Percentiles rank a stretch among this genome's conserved stretches.
Conservation (phyloP, 192 early-diverging fungal species). For the Rhizoclosmatium sp. region DNA sequence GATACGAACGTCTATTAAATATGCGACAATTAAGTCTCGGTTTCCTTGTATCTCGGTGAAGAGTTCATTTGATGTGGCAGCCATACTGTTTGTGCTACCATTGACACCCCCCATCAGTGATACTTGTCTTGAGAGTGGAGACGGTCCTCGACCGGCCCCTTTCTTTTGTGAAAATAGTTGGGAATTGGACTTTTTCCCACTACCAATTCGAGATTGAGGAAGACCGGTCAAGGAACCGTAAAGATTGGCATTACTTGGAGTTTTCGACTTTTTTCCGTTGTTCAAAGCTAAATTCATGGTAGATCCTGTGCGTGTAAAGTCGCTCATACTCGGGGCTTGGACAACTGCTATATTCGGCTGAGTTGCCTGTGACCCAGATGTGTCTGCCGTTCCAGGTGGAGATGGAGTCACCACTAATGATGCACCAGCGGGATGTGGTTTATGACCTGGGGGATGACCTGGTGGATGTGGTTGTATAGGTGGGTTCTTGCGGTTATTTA, state of each 20-base stretch:
- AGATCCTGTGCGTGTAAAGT: conserved; percentile 9
- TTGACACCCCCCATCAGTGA: too few relatives aligned
- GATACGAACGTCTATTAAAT: background rate
- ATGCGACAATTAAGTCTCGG: background rate
- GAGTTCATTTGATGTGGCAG: too few relatives aligned
- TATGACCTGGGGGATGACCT: background rate
- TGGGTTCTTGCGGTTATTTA: background rate
- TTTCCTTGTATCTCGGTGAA: background rate
- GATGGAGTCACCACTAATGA: background rate
- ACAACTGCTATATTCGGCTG: background rate
- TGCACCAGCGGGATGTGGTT: background rate
- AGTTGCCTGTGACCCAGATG: background rate
- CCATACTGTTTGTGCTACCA: too few relatives aligned
- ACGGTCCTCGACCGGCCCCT: too few relatives aligned
- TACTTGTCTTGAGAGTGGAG: too few relatives aligned
- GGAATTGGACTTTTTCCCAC: too few relatives aligned
- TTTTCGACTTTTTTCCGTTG: background rate
- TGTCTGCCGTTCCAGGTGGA: background rate
- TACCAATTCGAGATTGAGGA: too few relatives aligned
- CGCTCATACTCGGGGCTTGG: background rate
- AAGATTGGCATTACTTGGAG: background rate
- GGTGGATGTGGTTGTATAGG: background rate
- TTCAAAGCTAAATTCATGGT: background rate
- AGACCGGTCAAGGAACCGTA: too few relatives aligned
- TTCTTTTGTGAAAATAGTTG: too few relatives aligned